Evolutionary conservation across 352 stramenopile genomes (phyloP), one percentile per base, ranked within the genome.

Genomic region (Nothophytophthora sp.): DNA sequence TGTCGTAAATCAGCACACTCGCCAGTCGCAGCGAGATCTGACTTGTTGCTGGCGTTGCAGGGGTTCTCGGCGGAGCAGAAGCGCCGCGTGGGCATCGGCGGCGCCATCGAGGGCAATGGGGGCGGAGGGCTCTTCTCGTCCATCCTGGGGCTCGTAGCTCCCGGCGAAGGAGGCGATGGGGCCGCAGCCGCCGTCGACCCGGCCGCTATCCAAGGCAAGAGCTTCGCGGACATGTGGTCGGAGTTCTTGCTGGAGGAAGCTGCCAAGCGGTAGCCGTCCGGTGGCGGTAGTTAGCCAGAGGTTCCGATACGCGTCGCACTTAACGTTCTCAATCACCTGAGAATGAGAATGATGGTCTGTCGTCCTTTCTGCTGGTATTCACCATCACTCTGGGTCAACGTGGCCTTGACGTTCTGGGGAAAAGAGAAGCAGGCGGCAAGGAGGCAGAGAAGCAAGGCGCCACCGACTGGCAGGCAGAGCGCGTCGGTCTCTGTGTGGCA

Each of bases 31-130:
- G n/a, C n/a, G n/a, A n/a, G n/a, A n/a, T n/a, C n/a, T n/a, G 10
- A 35, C 12, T 23, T 22, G 5, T 15, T 16, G 1, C 6, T 27
- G 3, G 6, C 8, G 12, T n/a, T 18, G 4, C 32, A 85, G 74
- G 66, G 70, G 2, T 89, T 92, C 36, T 67, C 73, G 0, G 81
- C 89, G 13, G 77, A 92, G 2, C 73, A 92, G 36, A 87, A 89
- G 44, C 66, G 69, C 0, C 76, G 81, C 16, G 78, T 85, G 4
- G 81, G 81, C 0, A 60, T 92, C 9, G 63, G 76, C 0, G 76
- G 72, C 19, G 49, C 71, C 1, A 60, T 84, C 18, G 55, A 83
- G 46, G 77, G 76, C 2, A 84, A 89, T 29, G 76, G 77, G 15
- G 77, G 81, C 7, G 81, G 81, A 5, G 81, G 81, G 0, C 37